Percentiles rank a stretch among this genome's conserved stretches.
Conservation (phyloP, 306 rosid species). For the Prunus dulcis region DNA sequence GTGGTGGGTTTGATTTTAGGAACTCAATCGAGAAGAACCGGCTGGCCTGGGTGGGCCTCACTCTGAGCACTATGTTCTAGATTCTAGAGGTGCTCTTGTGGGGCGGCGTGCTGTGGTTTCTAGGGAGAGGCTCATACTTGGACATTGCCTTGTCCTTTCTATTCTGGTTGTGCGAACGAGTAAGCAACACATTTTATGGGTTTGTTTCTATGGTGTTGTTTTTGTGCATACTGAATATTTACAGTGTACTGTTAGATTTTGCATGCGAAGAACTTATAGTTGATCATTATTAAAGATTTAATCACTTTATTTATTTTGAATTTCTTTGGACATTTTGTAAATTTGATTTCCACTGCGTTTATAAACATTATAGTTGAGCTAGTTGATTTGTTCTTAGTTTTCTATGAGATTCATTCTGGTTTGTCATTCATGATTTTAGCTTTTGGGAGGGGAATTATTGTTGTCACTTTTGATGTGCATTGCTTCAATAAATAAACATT, state of each 20-base stretch:
- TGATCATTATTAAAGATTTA: not conserved
- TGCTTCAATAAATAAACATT: not conserved
- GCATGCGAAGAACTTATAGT: not conserved
- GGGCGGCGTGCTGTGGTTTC: constrained; percentile 84
- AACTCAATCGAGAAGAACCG: constrained; percentile 92
- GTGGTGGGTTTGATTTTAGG: constrained; percentile 40
- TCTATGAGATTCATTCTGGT: not conserved
- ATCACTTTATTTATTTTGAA: not conserved
- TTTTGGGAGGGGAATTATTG: not conserved
- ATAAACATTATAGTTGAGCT: too few species aligned
- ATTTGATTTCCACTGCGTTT: not conserved
- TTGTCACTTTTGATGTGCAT: not conserved
- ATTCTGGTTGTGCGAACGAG: constrained; percentile 73
- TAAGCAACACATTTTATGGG: constrained; percentile 37
- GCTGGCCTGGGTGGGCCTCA: constrained; percentile 94
- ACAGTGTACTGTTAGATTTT: not conserved
- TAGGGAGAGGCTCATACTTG: constrained; percentile 88
- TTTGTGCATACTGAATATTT: constrained; percentile 20
- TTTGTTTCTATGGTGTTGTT: constrained; percentile 3
- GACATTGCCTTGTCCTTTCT: constrained; percentile 91
- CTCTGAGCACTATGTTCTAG: constrained; percentile 76
- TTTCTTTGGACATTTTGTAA: not conserved
- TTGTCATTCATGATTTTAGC: not conserved
- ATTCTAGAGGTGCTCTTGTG: constrained; percentile 96
- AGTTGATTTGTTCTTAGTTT: not conserved